Evolutionary conservation across 345 rosid genomes (phyloP).

Genomic region (Eucalyptus marginata): DNA sequence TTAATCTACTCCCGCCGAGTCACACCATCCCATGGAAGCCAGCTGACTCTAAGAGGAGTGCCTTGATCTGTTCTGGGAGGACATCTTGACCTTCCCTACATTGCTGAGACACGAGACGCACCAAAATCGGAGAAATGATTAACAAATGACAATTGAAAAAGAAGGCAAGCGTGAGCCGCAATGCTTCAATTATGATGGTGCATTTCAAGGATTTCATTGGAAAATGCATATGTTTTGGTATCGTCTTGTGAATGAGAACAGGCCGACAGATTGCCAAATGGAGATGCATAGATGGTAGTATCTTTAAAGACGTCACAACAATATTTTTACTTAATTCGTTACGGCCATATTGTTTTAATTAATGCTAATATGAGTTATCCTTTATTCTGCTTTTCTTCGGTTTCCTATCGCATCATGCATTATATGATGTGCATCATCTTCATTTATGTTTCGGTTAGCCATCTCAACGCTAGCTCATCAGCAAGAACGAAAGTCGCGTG

Average conservation of each 20-base stretch:
- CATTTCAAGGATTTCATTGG: not conserved
- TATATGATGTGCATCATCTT: not conserved
- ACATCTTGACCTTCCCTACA: constrained; percentile 82
- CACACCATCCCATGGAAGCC: constrained; percentile 24
- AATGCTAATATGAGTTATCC: not conserved
- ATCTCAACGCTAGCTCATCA: not conserved
- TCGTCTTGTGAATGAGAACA: not conserved
- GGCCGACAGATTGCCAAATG: not conserved
- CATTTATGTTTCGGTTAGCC: not conserved
- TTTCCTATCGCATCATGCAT: not conserved
- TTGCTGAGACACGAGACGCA: constrained; percentile 36
- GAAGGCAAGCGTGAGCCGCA: not conserved
- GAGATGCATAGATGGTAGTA: not conserved
- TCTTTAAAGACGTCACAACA: not conserved
- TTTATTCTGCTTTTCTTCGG: not conserved
- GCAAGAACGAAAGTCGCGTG: not conserved
- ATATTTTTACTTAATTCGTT: not conserved
- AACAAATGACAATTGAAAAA: not conserved
- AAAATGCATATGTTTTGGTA: not conserved
- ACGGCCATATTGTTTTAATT: not conserved
- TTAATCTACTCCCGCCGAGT: not conserved
- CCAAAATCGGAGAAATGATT: not conserved
- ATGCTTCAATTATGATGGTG: not conserved
- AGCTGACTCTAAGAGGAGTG: constrained; percentile 79
- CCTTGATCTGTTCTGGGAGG: constrained; percentile 82